A percentile compares a stretch with the other conserved stretches of the same genome.
Conservation (phyloP, 176 grass and related monocot genomes). For the Saccharum spontaneum region DNA sequence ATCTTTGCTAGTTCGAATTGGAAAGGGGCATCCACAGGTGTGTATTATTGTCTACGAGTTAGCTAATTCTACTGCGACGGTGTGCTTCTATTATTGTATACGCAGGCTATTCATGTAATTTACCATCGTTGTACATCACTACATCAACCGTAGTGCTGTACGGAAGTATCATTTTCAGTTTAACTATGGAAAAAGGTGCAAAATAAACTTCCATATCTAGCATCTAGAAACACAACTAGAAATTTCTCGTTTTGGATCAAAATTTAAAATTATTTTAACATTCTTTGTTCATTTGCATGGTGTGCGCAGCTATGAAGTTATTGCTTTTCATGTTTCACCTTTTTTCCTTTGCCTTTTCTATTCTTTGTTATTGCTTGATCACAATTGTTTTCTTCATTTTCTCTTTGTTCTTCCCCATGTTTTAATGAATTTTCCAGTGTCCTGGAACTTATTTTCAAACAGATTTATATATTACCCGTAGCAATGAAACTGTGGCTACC, state of each 20-base stretch:
- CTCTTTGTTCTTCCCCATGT: background rate
- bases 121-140: background rate
- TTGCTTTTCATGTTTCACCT: background rate
- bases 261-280: background rate
- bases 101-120: background rate
- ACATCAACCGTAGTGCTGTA: background rate
- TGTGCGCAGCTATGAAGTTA: background rate
- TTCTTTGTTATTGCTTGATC: background rate
- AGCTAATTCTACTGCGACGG: background rate
- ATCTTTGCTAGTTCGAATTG: constrained; percentile 86
- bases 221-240: constrained; percentile 19
- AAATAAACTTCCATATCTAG: background rate
- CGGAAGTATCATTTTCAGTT: background rate
- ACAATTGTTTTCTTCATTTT: constrained; percentile 1
- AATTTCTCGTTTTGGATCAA: background rate
- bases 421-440: background rate
- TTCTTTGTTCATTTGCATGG: constrained; percentile 15
- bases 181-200: constrained; percentile 2
- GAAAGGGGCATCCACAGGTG: constrained; percentile 93
- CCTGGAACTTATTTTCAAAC: background rate
- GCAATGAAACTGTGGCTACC: background rate
- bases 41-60: constrained; percentile 36
- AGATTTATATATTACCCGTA: background rate
- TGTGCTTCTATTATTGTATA: background rate
- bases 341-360: background rate